Evolutionary conservation across 2,329 filamentous ascomycete genomes (phyloP).

Genomic region (Cladophialophora carrionii): DNA sequence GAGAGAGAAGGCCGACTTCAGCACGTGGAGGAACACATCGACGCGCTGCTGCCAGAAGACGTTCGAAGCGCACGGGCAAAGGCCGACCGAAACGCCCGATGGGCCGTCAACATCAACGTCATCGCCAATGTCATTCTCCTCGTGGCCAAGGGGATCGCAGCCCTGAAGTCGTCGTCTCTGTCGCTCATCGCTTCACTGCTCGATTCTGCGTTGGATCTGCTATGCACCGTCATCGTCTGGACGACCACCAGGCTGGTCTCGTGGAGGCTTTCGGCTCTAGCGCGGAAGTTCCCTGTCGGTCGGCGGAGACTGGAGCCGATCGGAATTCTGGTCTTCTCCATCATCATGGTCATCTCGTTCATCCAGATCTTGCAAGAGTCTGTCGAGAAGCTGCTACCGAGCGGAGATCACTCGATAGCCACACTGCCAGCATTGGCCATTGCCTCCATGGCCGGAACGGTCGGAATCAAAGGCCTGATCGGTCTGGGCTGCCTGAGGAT

Average conservation of each 20-base stretch:
- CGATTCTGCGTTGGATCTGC: constrained; percentile 63
- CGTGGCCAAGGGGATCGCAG: constrained; percentile 59
- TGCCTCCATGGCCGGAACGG: constrained; percentile 60
- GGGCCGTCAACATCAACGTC: constrained; percentile 65
- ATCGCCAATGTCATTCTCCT: constrained; percentile 63
- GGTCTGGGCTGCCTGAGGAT: constrained; percentile 63
- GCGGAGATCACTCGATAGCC: constrained; percentile 40
- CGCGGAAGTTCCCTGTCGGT: constrained; percentile 62
- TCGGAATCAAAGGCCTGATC: constrained; percentile 63
- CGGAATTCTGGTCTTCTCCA: constrained; percentile 65
- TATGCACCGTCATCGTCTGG: constrained; percentile 66
- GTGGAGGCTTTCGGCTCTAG: constrained; percentile 58
- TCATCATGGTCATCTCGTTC: constrained; percentile 67
- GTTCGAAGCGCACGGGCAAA: constrained; percentile 55
- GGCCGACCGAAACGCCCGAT: constrained; percentile 55
- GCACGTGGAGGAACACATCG: constrained; percentile 54
- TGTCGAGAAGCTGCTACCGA: constrained; percentile 60
- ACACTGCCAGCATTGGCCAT: constrained; percentile 58
- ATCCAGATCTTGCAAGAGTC: constrained; percentile 64
- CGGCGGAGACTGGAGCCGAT: constrained; percentile 62
- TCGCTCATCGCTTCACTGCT: constrained; percentile 65
- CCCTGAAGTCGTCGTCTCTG: constrained; percentile 60
- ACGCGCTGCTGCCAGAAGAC: constrained; percentile 59
- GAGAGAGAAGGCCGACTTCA: constrained; percentile 59
- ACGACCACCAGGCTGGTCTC: constrained; percentile 61